These are phyloP conservation scores for Trichoderma semiorbis DNA, from an alignment of 2,329 filamentous ascomycete species.

Conservation along the genomic window DNA sequence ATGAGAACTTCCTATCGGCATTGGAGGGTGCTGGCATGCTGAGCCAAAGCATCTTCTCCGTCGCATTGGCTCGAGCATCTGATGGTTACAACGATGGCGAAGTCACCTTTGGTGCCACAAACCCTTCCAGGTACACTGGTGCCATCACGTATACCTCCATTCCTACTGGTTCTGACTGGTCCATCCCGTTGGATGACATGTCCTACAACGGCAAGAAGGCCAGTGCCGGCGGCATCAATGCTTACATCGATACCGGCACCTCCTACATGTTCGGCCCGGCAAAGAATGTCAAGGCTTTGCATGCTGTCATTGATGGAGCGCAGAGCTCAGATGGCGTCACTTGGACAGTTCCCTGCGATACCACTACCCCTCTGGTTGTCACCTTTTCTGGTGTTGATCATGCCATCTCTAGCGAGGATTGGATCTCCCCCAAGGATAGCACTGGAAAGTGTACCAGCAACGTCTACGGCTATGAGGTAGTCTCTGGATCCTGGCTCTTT, in stretches of 20 bases:
- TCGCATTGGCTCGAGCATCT: constrained; percentile 64
- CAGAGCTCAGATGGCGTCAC: constrained; percentile 55
- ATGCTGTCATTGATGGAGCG: constrained; percentile 63
- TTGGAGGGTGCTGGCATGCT: constrained; percentile 57
- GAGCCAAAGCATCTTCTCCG: constrained; percentile 61
- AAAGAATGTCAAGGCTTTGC: constrained; percentile 63
- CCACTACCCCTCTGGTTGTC: constrained; percentile 57
- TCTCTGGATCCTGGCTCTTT: constrained; percentile 69
- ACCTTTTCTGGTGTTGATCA: constrained; percentile 67
- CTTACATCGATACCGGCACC: constrained; percentile 82
- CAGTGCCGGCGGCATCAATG: constrained; percentile 53
- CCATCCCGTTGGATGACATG: constrained; percentile 65
- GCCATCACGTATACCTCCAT: constrained; percentile 64
- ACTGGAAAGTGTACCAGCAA: constrained; percentile 63
- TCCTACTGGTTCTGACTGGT: constrained; percentile 61
- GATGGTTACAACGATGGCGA: constrained; percentile 70
- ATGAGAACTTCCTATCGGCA: constrained; percentile 64
- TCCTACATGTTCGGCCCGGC: constrained; percentile 72
- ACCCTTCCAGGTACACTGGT: constrained; percentile 64
- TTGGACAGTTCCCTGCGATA: constrained; percentile 72
- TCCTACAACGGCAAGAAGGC: constrained; percentile 57
- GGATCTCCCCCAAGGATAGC: constrained; percentile 50
- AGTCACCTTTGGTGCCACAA: constrained; percentile 70
- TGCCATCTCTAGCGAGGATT: constrained; percentile 66
- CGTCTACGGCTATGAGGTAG: constrained; percentile 68